phyloP scores from a whole-genome alignment of 148 eudicot genomes.

The Polygonum maritimum region DNA sequence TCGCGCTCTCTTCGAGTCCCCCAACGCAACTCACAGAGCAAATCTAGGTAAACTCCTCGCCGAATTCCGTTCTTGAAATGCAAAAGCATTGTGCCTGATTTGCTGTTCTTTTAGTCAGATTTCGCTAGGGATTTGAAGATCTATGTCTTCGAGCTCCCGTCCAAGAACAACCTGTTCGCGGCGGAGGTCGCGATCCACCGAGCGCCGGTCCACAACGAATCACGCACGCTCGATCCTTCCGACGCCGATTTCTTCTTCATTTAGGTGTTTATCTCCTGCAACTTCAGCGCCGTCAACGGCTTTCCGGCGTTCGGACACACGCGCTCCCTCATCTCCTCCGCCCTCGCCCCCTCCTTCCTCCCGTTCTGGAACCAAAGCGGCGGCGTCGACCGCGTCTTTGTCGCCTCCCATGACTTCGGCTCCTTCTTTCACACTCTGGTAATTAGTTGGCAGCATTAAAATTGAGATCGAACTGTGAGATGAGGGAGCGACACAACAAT shows the following conservation, averaged over 20 bases:
- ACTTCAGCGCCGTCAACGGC: slow-evolving; percentile 72
- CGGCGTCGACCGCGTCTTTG: slow-evolving; percentile 72
- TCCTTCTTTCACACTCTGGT: slow-evolving; percentile 89
- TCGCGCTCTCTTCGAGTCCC: slow-evolving; percentile 40
- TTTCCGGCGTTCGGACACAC: slow-evolving; percentile 81
- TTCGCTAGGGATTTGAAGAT: slow-evolving; percentile 32
- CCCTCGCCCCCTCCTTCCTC: slow-evolving; percentile 35
- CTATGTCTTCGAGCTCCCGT: slow-evolving; percentile 66
- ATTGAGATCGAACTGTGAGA: no score
- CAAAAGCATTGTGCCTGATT: neutral
- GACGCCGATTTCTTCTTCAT: slow-evolving; percentile 84
- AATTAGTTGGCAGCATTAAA: neutral
- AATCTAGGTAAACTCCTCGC: slow-evolving; percentile 12
- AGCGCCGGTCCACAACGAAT: slow-evolving; percentile 32
- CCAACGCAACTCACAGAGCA: neutral
- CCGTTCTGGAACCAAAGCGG: slow-evolving; percentile 73
- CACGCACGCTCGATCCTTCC: slow-evolving; percentile 46
- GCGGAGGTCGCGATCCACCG: slow-evolving; percentile 83
- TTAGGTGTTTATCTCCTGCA: slow-evolving; percentile 76
- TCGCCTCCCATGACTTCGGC: slow-evolving; percentile 85
- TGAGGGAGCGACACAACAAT: no score
- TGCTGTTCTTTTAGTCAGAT: slow-evolving; percentile 5
- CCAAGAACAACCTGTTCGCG: slow-evolving; percentile 67
- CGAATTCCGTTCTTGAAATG: no score
- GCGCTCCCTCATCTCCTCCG: slow-evolving; percentile 42